Evolutionary conservation across 108 stramenopile species (phyloP).

Genomic region (Aurantiochytrium sp.): DNA sequence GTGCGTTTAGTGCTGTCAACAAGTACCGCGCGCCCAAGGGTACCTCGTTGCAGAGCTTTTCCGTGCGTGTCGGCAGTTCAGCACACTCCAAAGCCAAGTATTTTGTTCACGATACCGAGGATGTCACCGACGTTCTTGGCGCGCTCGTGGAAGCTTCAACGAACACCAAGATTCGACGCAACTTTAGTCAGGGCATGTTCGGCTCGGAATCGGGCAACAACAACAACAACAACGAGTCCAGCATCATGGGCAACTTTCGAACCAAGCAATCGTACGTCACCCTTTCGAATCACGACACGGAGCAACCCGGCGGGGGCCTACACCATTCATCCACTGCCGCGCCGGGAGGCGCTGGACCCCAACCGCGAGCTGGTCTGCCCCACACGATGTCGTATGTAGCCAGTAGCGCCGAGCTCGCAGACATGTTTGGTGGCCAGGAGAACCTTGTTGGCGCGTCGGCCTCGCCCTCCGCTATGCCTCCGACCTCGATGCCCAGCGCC

Average conservation of each 20-base stretch:
- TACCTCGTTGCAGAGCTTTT: background rate
- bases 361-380: background rate
- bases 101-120: background rate
- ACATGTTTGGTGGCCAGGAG: background rate
- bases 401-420: background rate
- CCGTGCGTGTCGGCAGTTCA: background rate
- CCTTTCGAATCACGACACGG: background rate
- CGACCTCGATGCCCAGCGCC: background rate
- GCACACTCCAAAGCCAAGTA: conserved; percentile 9
- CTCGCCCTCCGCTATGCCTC: background rate
- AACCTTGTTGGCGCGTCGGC: background rate
- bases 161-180: background rate
- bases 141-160: background rate
- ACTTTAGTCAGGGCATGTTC: background rate
- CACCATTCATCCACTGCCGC: background rate
- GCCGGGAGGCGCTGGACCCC: background rate
- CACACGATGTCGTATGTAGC: conserved; percentile 2
- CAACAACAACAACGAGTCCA: background rate
- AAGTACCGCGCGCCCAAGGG: background rate
- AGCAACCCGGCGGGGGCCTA: too few relatives aligned
- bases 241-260: background rate
- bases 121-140: background rate
- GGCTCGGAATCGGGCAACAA: background rate
- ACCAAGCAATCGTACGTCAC: conserved; percentile 7
- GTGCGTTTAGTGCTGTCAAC: conserved; percentile 37